Conservation (phyloP, 768 basidiomycete species). For the Leccinum truebloodii region DNA sequence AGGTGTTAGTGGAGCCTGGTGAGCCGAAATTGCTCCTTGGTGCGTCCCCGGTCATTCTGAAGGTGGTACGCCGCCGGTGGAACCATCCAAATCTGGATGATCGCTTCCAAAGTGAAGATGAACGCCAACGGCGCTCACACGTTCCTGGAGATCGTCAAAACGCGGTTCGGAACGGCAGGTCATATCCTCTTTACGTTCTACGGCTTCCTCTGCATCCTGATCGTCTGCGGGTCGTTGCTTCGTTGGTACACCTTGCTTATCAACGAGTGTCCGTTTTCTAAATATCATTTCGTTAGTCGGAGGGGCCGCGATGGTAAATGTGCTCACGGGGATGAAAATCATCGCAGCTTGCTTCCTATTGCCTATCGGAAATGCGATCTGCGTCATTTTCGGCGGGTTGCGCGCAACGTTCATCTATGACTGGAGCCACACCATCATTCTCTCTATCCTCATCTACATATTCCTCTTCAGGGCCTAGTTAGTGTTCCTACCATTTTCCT, state of each 20-base stretch:
- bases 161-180: slow-evolving; percentile 45
- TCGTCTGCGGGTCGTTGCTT: slow-evolving; percentile 52
- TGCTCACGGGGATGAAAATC: slow-evolving; percentile 47
- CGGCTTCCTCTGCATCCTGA: slow-evolving; percentile 49
- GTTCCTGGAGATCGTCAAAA: slow-evolving; percentile 56
- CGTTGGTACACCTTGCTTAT: slow-evolving; percentile 31
- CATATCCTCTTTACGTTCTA: slow-evolving; percentile 56
- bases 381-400: slow-evolving; percentile 43
- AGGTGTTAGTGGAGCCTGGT: slow-evolving; percentile 54
- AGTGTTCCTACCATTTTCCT: slow-evolving; percentile 8
- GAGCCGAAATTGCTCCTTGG: background rate
- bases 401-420: slow-evolving; percentile 48
- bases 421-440: slow-evolving; percentile 46
- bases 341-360: slow-evolving; percentile 47
- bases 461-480: slow-evolving; percentile 37
- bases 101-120: slow-evolving; percentile 58
- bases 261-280: background rate
- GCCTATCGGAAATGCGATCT: slow-evolving; percentile 46
- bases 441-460: slow-evolving; percentile 42
- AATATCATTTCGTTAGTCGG: slow-evolving; percentile 34
- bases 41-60: background rate
- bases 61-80: slow-evolving; percentile 55
- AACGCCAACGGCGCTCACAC: slow-evolving; percentile 61
- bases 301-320: slow-evolving; percentile 46
- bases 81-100: slow-evolving; percentile 53